Evolutionary conservation across 108 stramenopile species (phyloP), one percentile per base, ranked within the genome.

Genomic region (Discostella pseudostelligera): DNA sequence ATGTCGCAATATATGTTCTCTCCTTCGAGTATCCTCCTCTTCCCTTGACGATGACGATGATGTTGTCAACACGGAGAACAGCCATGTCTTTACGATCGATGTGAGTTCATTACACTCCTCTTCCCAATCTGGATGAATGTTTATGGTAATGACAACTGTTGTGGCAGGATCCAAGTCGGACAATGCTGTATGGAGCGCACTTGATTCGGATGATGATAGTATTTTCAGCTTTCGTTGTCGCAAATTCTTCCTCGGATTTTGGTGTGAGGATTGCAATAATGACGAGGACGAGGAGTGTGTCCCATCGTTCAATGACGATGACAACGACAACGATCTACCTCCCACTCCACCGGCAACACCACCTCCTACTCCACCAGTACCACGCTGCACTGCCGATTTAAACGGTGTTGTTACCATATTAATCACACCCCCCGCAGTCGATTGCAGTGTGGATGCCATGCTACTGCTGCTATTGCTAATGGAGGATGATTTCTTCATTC

Each of bases 141-240:
- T 53, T 19, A 79, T 39, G 17, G 62, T 84, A 19, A 94, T 79
- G 0, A 94, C 86, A 25, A 88, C 35, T 8, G 93, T 90, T n/a
- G 84, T 74, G 1, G 81, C 79, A 2, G 89, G 83, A 56, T 78
- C 68, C 19, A 81, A 64, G 55, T 87, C 85, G 12, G 67, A 69
- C 8, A 90, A 39, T 0, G 59, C 72, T 0, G 73, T 73, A 20
- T 70, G 67, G 12, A 82, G 67, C 0, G 78, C 77, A 13, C 84
- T 50, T 14, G 89, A 77, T 81, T 90, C 89, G 9, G 81, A 51
- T 3, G 85, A 82, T 26, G 86, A 75, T 42, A 94, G 37, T 54
- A 75, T n/a, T 78, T 59, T 60, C 83, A 84, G 36, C 82, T 82
- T 70, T 26, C 70, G 39, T 61, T 28, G 58, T 39, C 45, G 39